A percentile compares a stretch with the other conserved stretches of the same genome.
phyloP scores from a whole-genome alignment of 2,329 filamentous ascomycete species.

The Cordyceps militaris region DNA sequence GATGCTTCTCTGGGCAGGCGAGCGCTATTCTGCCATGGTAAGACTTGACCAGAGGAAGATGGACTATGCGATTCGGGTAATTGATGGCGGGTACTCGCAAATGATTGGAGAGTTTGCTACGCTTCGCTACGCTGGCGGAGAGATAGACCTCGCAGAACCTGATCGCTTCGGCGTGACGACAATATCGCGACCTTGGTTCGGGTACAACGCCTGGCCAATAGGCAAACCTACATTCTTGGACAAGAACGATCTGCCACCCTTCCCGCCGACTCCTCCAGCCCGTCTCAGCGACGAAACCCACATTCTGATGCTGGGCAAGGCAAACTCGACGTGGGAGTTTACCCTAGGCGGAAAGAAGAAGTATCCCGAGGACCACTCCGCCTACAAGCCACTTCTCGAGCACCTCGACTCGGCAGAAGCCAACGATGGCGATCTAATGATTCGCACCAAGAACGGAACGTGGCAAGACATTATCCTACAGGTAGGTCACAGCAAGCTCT shows the following conservation, averaged over 20 bases:
- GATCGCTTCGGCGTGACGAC: not conserved
- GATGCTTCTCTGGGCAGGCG: not conserved
- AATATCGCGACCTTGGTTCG: not conserved
- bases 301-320: not conserved
- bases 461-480: not conserved
- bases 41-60: not conserved
- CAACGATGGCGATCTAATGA: not conserved
- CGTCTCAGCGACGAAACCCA: not conserved
- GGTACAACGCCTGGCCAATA: not conserved
- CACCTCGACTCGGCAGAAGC: not conserved
- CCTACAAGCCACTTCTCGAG: not conserved
- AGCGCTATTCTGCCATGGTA: not conserved
- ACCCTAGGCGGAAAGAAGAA: not conserved
- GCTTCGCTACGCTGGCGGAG: not conserved
- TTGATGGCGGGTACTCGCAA: not conserved
- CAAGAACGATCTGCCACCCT: not conserved
- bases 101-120: not conserved
- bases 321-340: not conserved
- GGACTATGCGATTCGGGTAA: not conserved
- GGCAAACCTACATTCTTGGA: not conserved
- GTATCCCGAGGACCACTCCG: not conserved
- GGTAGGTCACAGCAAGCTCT: not conserved
- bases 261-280: not conserved
- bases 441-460: not conserved
- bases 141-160: not conserved